Evolutionary conservation across 2,329 filamentous ascomycete species (phyloP), one percentile per base, ranked within the genome.

Genomic region (Alternaria dauci): DNA sequence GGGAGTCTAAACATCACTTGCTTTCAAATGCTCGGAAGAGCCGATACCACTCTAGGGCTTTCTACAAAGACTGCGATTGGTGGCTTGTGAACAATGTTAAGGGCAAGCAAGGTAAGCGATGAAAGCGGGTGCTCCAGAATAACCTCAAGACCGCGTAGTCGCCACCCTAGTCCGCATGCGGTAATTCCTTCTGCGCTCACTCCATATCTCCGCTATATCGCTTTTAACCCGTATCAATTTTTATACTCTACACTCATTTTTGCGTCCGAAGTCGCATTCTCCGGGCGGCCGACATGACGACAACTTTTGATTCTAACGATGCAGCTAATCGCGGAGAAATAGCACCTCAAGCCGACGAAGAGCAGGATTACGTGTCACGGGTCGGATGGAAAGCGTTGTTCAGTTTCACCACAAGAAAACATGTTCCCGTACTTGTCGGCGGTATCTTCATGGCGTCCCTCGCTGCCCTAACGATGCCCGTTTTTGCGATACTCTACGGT

Each of bases 401-500:
- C 75, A 81, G 81, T 42, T 97, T 96, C 76, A 91, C 89, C 0
- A 86, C 83, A n/a, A 82, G 77, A 66, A 79, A 81, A 16, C 89
- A 96, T 71, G 64, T 85, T 0, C 78, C 81, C 1, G 73, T 86
- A 4, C 76, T 94, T 1, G 47, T 81, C 11, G 70, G 82, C 2
- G 91, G 88, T 1, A 51, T 90, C 0, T 11, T 85, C 4, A 80
- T 87, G 1, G 86, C 91, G 0, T 73, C 87, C 4, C 68, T 86
- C 2, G 84, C 87, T 8, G 91, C 91, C 1, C 83, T 86, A 0
- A 80, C 89, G 12, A 86, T 88, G 55, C 91, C 92, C 0, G 79
- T 84, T 1, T 84, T 91, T 26, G 87, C 92, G 4, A 81, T 93
- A 28, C 76, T 96, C 2, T 86, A 94, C 1, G 94, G 94, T 12